Percentiles rank a stretch among this genome's conserved stretches.
These are phyloP conservation scores for Talaromyces liani DNA, from an alignment of 495 filamentous ascomycete species.

Conservation along the genomic window DNA sequence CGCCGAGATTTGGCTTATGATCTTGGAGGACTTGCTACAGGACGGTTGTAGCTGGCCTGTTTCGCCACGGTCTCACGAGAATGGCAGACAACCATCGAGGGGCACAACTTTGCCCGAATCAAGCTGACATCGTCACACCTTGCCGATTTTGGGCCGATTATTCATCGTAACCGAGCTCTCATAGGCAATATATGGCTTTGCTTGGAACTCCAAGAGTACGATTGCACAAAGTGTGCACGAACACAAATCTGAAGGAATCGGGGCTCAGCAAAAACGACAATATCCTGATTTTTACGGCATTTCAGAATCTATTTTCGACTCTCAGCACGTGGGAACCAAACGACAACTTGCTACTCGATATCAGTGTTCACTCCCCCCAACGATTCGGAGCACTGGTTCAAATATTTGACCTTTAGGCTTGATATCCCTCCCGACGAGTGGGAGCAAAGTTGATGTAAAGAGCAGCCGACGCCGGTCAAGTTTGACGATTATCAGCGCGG, in stretches of 20 bases:
- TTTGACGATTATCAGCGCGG: neutral
- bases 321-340: slow-evolving; percentile 29
- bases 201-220: too few species aligned
- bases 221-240: too few species aligned
- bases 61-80: slow-evolving; percentile 32
- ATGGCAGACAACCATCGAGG: slow-evolving; percentile 29
- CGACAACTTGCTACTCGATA: slow-evolving; percentile 28
- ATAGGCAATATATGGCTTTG: too few species aligned
- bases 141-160: too few species aligned
- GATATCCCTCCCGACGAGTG: neutral
- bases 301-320: too few species aligned
- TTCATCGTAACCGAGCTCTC: too few species aligned
- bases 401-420: neutral
- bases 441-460: neutral
- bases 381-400: slow-evolving; percentile 21
- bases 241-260: too few species aligned
- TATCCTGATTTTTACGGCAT: too few species aligned
- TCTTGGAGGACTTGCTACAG: slow-evolving; percentile 17
- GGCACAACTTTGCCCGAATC: slow-evolving; percentile 30
- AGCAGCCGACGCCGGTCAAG: neutral
- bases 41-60: slow-evolving; percentile 20
- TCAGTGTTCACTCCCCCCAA: slow-evolving; percentile 31
- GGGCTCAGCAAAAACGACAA: too few species aligned
- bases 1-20: slow-evolving; percentile 12
- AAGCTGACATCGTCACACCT: slow-evolving; percentile 16